Conservation (phyloP, 306 rosid species). For the Lathyrus tuberosus region DNA sequence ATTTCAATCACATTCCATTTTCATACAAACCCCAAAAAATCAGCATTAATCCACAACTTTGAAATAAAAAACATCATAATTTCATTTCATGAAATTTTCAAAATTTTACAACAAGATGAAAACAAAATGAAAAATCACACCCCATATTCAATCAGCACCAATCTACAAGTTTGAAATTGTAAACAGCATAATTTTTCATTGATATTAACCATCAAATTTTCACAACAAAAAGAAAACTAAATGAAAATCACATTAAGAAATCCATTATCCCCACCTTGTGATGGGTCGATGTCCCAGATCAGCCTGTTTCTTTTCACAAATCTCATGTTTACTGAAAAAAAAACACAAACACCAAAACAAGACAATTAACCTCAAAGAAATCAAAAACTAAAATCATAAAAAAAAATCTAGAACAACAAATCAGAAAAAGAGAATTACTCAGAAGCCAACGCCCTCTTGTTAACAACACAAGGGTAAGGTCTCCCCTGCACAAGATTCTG, state of each 20-base stretch:
- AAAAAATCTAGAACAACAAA: not conserved
- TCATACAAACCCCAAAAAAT: not conserved
- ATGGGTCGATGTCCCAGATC: slow-evolving; percentile 6
- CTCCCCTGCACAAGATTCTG: slow-evolving; percentile 61
- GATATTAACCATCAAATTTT: not conserved
- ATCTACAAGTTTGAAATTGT: not conserved
- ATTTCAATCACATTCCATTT: too few relatives aligned
- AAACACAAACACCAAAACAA: not conserved
- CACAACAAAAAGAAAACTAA: not conserved
- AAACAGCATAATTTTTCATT: not conserved
- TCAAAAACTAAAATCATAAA: not conserved
- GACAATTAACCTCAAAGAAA: slow-evolving; percentile 28
- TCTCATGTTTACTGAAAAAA: slow-evolving; percentile 3
- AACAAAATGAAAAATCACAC: not conserved
- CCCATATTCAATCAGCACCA: not conserved
- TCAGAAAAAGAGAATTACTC: slow-evolving; percentile 52
- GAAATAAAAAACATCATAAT: not conserved
- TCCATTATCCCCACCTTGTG: slow-evolving; percentile 9
- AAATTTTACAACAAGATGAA: not conserved
- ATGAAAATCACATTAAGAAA: not conserved
- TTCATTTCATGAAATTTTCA: not conserved
- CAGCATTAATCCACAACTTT: not conserved
- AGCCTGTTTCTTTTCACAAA: slow-evolving; percentile 11
- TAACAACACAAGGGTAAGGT: slow-evolving; percentile 81
- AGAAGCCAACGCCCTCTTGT: slow-evolving; percentile 68